These are phyloP conservation scores for Arctostaphylos glauca DNA, from an alignment of 148 eudicot genomes.

Conservation along the genomic window DNA sequence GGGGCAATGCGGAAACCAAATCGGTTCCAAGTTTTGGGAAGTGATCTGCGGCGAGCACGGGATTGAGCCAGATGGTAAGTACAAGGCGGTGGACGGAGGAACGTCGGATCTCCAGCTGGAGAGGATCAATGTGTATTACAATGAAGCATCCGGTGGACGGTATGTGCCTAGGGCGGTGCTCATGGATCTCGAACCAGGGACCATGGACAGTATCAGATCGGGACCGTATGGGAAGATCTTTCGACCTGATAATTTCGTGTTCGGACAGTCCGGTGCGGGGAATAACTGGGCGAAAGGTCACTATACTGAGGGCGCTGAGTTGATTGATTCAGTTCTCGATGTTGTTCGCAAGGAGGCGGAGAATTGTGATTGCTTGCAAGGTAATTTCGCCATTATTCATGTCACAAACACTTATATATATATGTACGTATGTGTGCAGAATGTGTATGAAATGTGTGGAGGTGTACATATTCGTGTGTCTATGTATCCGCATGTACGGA, in stretches of 20 bases:
- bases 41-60: conserved; percentile 77
- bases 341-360: conserved; percentile 85
- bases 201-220: conserved; percentile 76
- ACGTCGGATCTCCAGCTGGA: conserved; percentile 51
- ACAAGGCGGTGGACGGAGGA: conserved; percentile 12
- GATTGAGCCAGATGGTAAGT: conserved; percentile 46
- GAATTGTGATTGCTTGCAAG: conserved; percentile 81
- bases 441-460: not conserved
- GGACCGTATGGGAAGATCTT: conserved; percentile 70
- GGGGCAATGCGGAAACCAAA: conserved; percentile 83
- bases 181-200: conserved; percentile 85
- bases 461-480: not conserved
- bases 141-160: conserved; percentile 64
- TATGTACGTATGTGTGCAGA: not conserved
- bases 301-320: conserved; percentile 80
- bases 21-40: conserved; percentile 81
- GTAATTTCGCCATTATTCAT: conserved; percentile 21
- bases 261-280: conserved; percentile 80
- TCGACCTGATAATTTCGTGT: conserved; percentile 72
- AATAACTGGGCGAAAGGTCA: conserved; percentile 84
- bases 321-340: conserved; percentile 81
- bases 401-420: not conserved
- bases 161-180: conserved; percentile 70
- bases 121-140: conserved; percentile 67
- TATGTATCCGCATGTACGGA: not conserved